Evolutionary conservation across 768 basidiomycete genomes (phyloP), one percentile per base, ranked within the genome.

Genomic region (Trametes villosa): DNA sequence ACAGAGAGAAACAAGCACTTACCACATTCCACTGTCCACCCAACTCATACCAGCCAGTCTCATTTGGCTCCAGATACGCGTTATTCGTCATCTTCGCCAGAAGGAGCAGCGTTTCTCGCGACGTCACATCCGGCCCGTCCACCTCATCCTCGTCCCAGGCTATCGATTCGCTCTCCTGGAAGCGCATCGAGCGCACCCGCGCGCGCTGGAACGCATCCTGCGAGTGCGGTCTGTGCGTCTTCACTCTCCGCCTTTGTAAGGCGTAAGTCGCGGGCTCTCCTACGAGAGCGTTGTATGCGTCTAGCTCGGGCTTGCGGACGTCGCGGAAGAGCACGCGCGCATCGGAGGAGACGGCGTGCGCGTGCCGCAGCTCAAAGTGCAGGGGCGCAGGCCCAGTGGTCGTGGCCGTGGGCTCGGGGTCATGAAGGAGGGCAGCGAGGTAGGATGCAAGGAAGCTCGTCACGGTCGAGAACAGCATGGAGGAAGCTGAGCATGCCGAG

Each of bases 31-130:
- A 98, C 1, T 79, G 69, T 0, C 78, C 81, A 1, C 78, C 81
- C 45, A 95, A 68, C 47, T 90, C 85, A 72, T 92, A 96, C 96
- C 96, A 98, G 1, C 71, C 82, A 7, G 74, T 59, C 56, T 89
- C 85, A 9, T 80, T 79, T 0, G 85, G 85, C 12, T 78, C 69
- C 17, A 89, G 67, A 77, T 98, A 98, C 48, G 96, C 94, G 70
- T 98, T 94, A 68, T 88, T 92, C 40, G 93, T 85, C 92, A 99
- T 98, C 84, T 94, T 97, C 11, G 95, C 96, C 47, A 99, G 81
- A 59, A 85, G 78, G 33, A 91, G 78, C 30, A 98, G 76, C 2
- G 92, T 90, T 62, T 88, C 84, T 42, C 92, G 79, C 51, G 83
- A 85, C 67, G 87, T 85, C 22, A 92, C 82, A 72, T 98, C 87